phyloP scores from a whole-genome alignment of 1,139 yeast species.

The Yamadazyma sp. region DNA sequence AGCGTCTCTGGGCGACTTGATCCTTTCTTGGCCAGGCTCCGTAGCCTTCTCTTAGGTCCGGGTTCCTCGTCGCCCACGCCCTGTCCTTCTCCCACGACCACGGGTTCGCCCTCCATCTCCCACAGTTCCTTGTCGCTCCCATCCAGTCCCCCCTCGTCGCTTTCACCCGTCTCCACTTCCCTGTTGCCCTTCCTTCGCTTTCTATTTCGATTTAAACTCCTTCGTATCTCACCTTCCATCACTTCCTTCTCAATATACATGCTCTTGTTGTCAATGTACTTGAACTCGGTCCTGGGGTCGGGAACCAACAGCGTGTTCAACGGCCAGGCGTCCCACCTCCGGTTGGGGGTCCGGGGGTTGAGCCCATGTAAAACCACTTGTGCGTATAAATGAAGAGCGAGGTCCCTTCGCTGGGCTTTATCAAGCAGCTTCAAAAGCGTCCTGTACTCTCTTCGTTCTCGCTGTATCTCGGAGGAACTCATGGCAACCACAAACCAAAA shows the following conservation, averaged over 20 bases:
- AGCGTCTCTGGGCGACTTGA: too few species aligned
- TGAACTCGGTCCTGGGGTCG: slow-evolving; percentile 26
- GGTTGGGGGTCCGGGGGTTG: slow-evolving; percentile 38
- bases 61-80: too few species aligned
- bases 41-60: too few species aligned
- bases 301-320: slow-evolving; percentile 31
- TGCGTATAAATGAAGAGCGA: slow-evolving; percentile 55
- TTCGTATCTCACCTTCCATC: not conserved
- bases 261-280: slow-evolving; percentile 5
- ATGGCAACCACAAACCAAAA: not conserved
- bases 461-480: slow-evolving; percentile 2
- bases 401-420: slow-evolving; percentile 43
- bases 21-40: too few species aligned
- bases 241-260: not conserved
- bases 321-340: slow-evolving; percentile 52
- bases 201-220: not conserved
- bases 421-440: slow-evolving; percentile 39
- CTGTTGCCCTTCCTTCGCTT: too few species aligned
- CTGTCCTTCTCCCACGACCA: too few species aligned
- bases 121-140: too few species aligned
- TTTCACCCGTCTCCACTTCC: not conserved
- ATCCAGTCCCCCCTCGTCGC: slow-evolving; percentile 2
- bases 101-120: too few species aligned
- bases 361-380: slow-evolving; percentile 38
- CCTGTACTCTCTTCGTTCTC: slow-evolving; percentile 8